These are phyloP conservation scores for Baorangia bicolor DNA, from an alignment of 768 basidiomycete species.

Conservation along the genomic window DNA sequence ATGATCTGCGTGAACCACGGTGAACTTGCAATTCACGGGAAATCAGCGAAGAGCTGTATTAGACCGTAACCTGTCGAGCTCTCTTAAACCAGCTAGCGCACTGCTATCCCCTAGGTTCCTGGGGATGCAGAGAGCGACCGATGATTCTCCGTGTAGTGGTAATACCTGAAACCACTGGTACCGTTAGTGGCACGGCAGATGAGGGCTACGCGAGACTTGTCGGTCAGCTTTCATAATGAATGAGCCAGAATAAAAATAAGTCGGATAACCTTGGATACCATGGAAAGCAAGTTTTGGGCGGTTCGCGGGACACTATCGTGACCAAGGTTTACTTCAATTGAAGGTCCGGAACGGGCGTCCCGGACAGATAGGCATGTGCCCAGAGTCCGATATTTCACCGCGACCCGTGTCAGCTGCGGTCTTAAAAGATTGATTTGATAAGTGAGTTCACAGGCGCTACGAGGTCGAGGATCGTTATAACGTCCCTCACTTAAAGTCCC, in stretches of 20 bases:
- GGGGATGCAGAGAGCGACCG: slow-evolving; percentile 35
- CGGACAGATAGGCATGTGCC: not conserved
- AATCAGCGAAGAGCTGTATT: not conserved
- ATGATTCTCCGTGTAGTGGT: slow-evolving; percentile 43
- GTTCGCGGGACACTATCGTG: not conserved
- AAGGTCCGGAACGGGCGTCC: not conserved
- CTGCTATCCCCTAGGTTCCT: slow-evolving; percentile 6
- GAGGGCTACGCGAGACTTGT: not conserved
- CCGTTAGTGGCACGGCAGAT: not conserved
- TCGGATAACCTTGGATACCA: no score
- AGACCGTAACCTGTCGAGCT: not conserved
- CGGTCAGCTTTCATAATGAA: not conserved
- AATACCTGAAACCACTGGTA: not conserved
- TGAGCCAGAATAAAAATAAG: not conserved
- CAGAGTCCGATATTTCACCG: slow-evolving; percentile 2
- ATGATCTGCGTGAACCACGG: not conserved
- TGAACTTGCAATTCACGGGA: not conserved
- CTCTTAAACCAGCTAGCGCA: not conserved
- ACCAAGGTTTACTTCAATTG: not conserved
- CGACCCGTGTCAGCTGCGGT: not conserved
- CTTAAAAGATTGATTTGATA: not conserved
- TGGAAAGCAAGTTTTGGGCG: not conserved
- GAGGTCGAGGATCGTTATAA: not conserved
- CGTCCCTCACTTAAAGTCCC: not conserved
- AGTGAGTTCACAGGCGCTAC: not conserved